phyloP scores from a whole-genome alignment of 495 filamentous ascomycete genomes.

The Ascobolus immersus region DNA sequence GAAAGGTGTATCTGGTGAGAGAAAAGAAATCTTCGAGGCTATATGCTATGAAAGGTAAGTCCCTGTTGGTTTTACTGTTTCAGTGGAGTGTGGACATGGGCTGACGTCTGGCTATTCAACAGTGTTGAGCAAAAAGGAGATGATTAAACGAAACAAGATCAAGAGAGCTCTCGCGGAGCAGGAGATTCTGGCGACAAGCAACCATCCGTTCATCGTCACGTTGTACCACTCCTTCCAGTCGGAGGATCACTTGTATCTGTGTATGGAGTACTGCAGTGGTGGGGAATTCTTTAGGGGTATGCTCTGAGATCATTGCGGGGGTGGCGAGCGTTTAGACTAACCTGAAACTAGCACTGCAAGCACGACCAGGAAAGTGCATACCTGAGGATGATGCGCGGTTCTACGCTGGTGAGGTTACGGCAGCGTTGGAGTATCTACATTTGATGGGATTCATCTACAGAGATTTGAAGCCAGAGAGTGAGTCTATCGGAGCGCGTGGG shows the following conservation, averaged over 20 bases:
- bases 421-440: conserved; percentile 87
- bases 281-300: conserved; percentile 84
- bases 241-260: conserved; percentile 90
- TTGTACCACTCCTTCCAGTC: conserved; percentile 98
- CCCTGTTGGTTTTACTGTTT: no score
- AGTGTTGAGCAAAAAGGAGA: conserved; percentile 99
- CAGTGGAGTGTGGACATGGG: conserved; percentile 3
- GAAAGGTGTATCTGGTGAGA: conserved; percentile 88
- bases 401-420: conserved; percentile 95
- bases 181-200: conserved; percentile 92
- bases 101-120: conserved; percentile 20
- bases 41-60: conserved; percentile 93
- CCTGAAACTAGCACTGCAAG: conserved; percentile 47
- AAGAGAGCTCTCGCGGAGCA: conserved; percentile 93
- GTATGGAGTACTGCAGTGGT: conserved; percentile 98
- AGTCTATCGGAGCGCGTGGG: conserved; percentile 13
- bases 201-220: conserved; percentile 96
- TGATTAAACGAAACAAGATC: conserved; percentile 99
- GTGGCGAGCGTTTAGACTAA: conserved; percentile 2
- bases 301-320: conserved; percentile 3
- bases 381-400: conserved; percentile 91
- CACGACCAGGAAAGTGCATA: conserved; percentile 85
- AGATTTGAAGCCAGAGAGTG: conserved; percentile 94
- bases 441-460: conserved; percentile 99
- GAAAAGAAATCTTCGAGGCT: conserved; percentile 89